These are phyloP conservation scores for Podila verticillata DNA, from an alignment of 192 early-diverging fungal genomes.

Conservation along the genomic window DNA sequence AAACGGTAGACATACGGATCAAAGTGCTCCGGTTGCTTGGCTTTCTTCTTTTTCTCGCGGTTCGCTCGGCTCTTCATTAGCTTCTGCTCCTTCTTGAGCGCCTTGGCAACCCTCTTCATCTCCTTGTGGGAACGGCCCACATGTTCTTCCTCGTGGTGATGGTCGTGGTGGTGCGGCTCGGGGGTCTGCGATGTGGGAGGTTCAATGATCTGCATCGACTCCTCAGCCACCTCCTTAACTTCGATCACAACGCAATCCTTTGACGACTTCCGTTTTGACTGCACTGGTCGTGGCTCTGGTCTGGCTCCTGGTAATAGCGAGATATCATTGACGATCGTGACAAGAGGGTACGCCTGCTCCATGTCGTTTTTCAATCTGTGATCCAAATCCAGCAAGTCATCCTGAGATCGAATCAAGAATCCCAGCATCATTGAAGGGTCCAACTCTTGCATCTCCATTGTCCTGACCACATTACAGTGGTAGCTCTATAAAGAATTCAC, in stretches of 20 bases:
- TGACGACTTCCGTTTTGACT: background rate
- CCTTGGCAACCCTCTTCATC: constrained; percentile 31
- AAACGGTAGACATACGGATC: constrained; percentile 1
- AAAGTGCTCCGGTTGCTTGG: background rate
- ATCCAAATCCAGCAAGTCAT: constrained; percentile 35
- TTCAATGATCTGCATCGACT: no score
- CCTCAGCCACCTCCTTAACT: no score
- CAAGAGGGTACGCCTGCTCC: constrained; percentile 21
- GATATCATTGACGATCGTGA: constrained; percentile 17
- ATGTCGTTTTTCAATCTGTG: constrained; percentile 28
- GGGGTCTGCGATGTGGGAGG: no score
- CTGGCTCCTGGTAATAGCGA: background rate
- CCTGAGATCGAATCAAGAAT: constrained; percentile 40
- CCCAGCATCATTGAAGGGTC: constrained; percentile 58
- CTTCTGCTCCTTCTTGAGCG: constrained; percentile 17
- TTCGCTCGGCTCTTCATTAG: background rate
- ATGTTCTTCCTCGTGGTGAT: background rate
- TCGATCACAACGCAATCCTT: no score
- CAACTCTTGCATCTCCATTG: constrained; percentile 52
- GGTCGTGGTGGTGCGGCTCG: background rate
- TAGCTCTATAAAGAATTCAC: constrained; percentile 28
- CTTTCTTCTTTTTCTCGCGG: background rate
- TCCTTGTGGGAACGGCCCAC: background rate
- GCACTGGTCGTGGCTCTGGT: background rate
- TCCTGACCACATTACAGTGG: constrained; percentile 46